Conservation (phyloP, 352 stramenopile genomes). For the Phytophthora capsici region DNA sequence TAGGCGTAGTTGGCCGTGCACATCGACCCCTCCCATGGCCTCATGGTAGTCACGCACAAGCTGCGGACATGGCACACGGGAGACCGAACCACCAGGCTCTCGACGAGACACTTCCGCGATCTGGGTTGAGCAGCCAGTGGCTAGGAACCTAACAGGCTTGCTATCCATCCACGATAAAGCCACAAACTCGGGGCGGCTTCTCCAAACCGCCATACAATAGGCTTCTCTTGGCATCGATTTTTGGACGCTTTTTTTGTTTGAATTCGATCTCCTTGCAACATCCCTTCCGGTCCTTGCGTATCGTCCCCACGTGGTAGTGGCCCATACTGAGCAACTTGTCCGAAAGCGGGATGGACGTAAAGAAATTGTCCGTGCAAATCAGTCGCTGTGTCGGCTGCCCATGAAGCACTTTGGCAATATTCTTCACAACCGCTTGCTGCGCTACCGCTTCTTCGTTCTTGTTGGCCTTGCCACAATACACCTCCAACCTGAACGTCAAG, state of each 20-base stretch:
- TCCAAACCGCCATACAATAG: conserved; percentile 5
- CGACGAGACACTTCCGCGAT: background rate
- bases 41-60: conserved; percentile 8
- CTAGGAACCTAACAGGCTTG: conserved; percentile 3
- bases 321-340: conserved; percentile 16
- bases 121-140: conserved; percentile 12
- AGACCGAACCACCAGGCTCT: background rate
- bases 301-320: conserved; percentile 17
- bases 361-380: conserved; percentile 20
- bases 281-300: conserved; percentile 10
- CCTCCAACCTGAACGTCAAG: too few species aligned
- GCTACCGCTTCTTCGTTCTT: too few species aligned
- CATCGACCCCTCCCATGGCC: conserved; percentile 12
- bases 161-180: conserved; percentile 19
- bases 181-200: conserved; percentile 3
- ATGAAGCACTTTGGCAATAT: background rate
- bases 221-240: conserved; percentile 1
- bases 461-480: too few species aligned
- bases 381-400: conserved; percentile 2
- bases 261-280: conserved; percentile 20
- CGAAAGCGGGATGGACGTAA: conserved; percentile 16
- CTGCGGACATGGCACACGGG: background rate
- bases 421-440: too few species aligned
- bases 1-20: conserved; percentile 24
- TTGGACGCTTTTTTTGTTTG: conserved; percentile 12